Evolutionary conservation across 2,329 filamentous ascomycete genomes (phyloP).

Genomic region (Kalmusia sp.): DNA sequence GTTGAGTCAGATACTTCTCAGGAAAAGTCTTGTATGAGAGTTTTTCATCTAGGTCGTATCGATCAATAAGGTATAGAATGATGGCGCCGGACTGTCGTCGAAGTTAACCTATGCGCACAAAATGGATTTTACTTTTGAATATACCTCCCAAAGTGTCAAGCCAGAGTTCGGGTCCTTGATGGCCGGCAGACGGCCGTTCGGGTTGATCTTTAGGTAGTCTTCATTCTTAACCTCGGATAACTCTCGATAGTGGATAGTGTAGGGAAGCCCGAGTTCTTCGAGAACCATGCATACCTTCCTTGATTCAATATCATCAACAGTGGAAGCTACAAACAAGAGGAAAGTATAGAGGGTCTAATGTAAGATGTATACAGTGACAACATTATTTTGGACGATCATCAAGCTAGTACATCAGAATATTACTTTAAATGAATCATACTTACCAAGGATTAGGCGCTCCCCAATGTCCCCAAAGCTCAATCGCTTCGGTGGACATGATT

Average conservation of each 20-base stretch:
- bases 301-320: background rate
- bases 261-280: background rate
- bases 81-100: constrained; percentile 39
- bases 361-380: too few relatives aligned
- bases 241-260: background rate
- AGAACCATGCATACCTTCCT: background rate
- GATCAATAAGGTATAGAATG: constrained; percentile 46
- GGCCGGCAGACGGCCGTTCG: background rate
- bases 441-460: background rate
- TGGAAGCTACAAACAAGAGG: too few relatives aligned
- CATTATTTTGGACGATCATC: too few relatives aligned
- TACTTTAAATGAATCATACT: background rate
- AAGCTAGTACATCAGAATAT: too few relatives aligned
- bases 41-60: constrained; percentile 34
- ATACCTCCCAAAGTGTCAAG: background rate
- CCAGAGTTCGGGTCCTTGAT: background rate
- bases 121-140: background rate
- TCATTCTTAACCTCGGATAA: background rate
- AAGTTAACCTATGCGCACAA: background rate
- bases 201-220: background rate
- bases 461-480: background rate
- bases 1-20: constrained; percentile 31
- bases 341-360: too few relatives aligned
- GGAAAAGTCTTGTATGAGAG: constrained; percentile 28
- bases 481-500: background rate